Percentiles rank a stretch among this genome's conserved stretches.
phyloP scores from a whole-genome alignment of 225 moss, liverwort and hornwort species.

The Lunularia cruciata region DNA sequence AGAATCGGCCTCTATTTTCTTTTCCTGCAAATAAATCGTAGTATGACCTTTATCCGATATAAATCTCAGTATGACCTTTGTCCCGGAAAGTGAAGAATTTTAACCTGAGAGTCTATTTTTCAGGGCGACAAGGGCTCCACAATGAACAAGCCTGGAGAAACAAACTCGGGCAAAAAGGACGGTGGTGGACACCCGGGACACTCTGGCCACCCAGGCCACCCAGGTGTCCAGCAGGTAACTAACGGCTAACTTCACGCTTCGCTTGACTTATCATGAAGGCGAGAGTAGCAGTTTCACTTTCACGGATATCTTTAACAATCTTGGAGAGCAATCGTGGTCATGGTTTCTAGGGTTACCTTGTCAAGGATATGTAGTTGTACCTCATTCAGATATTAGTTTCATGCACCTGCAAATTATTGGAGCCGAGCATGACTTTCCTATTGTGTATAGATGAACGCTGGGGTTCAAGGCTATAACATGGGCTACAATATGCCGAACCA shows the following conservation, averaged over 20 bases:
- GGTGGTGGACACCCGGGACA: conserved; percentile 51
- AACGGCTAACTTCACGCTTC: background rate
- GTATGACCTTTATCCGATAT: too few species aligned
- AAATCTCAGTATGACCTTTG: background rate
- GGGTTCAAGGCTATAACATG: conserved; percentile 30
- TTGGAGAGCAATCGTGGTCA: too few species aligned
- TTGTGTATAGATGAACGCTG: conserved; percentile 39
- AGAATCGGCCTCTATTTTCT: too few species aligned
- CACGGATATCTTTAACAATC: too few species aligned
- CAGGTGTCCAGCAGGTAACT: conserved; percentile 50
- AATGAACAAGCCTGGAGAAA: conserved; percentile 72
- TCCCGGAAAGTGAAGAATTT: background rate
- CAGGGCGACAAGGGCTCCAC: conserved; percentile 64
- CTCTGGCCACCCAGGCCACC: conserved; percentile 45
- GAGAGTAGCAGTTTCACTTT: conserved; percentile 16
- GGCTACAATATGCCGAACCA: conserved; percentile 36
- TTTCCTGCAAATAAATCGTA: too few species aligned
- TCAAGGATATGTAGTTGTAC: too few species aligned
- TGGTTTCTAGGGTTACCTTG: too few species aligned
- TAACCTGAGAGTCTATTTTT: background rate
- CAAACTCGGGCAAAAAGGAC: conserved; percentile 71
- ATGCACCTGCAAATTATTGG: too few species aligned
- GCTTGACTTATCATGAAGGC: background rate
- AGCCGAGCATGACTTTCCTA: too few species aligned
- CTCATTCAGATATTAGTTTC: too few species aligned